Base-by-base conservation (phyloP, 2,329 filamentous ascomycete genomes). In the Akanthomyces uredinophilus region DNA sequence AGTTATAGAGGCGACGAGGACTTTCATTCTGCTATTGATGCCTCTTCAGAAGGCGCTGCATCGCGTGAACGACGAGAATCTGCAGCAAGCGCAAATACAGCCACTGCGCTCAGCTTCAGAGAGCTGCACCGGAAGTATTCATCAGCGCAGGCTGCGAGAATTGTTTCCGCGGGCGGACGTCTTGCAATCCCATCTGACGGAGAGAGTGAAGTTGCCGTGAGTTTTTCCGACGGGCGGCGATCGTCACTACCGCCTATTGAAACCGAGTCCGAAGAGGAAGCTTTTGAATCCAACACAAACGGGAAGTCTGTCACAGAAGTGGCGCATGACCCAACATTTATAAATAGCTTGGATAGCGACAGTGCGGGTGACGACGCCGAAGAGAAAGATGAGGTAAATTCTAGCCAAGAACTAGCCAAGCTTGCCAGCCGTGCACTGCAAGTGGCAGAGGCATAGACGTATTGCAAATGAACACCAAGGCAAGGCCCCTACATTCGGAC, bases 71-170 rank as follows among this genome's bases (percentile, higher is more conserved):
- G 86, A 20, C 81, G 86, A 37, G 83, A 79, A 47, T 91, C 88
- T 2, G 77, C 81, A 18, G 83, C 86, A 22, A 90, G 87, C 66
- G 81, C 81, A 16, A 89, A 86, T 73, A 89, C 87, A 13, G 83
- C 86, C 20, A 89, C 88, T 3, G 85, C 85, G 1, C 78, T 81
- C 67, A 90, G 87, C 68, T 87, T 88, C 69, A 80, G 83, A 44
- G 84, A 87, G 44, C 74, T 88, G 37, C 83, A 87, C 67, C 77
- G 83, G 49, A 86, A 84, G 66, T 86, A 83, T 69, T 83, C 83
- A 18, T 79, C 82, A 1, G 79, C 80, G 8, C 79, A 83, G 60
- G 75, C 78, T 32, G 74, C 78, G 49, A 78, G 79, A 65, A 74
- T 75, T 50, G 71, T 70, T 4, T 73, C 74, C 1, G 73, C 74